A percentile compares a stretch with the other conserved stretches of the same genome.
These are phyloP conservation scores for Annona cherimola DNA, from an alignment of 164 flowering plant species.

Conservation along the genomic window DNA sequence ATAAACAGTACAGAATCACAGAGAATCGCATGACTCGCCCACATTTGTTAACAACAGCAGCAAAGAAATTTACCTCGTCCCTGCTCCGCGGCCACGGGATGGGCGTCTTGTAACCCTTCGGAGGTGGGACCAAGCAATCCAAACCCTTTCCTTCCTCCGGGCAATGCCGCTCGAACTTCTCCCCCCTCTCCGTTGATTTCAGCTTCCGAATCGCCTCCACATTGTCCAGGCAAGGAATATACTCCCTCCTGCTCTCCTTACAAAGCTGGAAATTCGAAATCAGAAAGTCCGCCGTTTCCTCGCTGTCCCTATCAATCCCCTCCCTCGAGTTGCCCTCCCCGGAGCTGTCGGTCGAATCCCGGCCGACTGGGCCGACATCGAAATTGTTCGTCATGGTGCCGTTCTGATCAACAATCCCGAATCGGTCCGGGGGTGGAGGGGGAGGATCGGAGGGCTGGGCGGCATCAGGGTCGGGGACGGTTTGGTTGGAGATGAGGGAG, in stretches of 20 bases:
- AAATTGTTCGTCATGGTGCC: conserved; percentile 83
- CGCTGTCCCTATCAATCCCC: conserved; percentile 4
- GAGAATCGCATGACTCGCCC: neutral
- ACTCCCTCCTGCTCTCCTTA: conserved; percentile 57
- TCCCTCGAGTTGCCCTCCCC: conserved; percentile 30
- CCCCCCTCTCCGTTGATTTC: conserved; percentile 57
- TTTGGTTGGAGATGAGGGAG: conserved; percentile 18
- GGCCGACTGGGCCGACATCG: conserved; percentile 70
- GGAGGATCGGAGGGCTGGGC: conserved; percentile 24
- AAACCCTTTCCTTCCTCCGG: conserved; percentile 50
- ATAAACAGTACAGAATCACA: neutral
- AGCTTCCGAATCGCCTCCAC: conserved; percentile 47
- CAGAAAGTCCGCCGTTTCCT: conserved; percentile 21
- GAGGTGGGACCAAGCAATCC: conserved; percentile 86
- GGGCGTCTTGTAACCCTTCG: conserved; percentile 53
- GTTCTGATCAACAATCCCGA: conserved; percentile 74
- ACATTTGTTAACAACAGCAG: neutral
- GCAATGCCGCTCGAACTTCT: conserved; percentile 76
- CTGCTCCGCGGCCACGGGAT: conserved; percentile 93
- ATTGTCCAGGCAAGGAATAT: conserved; percentile 75
- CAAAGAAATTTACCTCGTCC: conserved; percentile 62
- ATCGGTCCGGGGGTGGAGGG: conserved; percentile 41
- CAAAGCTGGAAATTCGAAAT: conserved; percentile 52
- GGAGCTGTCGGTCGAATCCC: conserved; percentile 54
- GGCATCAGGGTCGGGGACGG: neutral